Conservation (phyloP, 495 filamentous ascomycete species). For the Aspergillus egyptiacus region DNA sequence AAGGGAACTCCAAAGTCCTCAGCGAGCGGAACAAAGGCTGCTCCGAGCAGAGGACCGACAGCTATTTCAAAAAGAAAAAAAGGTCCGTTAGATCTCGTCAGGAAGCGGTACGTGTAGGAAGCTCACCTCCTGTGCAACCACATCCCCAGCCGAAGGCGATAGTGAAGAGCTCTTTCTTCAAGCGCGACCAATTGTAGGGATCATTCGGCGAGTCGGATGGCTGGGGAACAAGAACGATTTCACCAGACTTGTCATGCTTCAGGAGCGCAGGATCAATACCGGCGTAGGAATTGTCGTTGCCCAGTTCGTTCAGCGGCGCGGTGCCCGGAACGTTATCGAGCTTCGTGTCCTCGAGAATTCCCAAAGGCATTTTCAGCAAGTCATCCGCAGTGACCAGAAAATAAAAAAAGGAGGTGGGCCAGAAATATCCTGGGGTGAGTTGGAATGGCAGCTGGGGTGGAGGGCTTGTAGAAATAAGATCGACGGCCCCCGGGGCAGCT, state of each 20-base stretch:
- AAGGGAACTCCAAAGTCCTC: slow-evolving; percentile 31
- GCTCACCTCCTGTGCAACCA: slow-evolving; percentile 34
- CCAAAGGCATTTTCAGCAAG: slow-evolving; percentile 56
- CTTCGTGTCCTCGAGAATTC: slow-evolving; percentile 59
- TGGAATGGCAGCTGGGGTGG: slow-evolving; percentile 2
- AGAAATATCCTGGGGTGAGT: background rate
- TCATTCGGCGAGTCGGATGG: slow-evolving; percentile 44
- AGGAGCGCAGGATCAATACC: slow-evolving; percentile 35
- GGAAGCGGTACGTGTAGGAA: slow-evolving; percentile 2
- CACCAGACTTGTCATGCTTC: slow-evolving; percentile 35
- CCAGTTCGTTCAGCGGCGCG: slow-evolving; percentile 24
- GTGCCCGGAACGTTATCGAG: slow-evolving; percentile 61
- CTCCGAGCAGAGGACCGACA: slow-evolving; percentile 33
- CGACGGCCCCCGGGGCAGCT: slow-evolving; percentile 3
- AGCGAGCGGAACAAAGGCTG: slow-evolving; percentile 31
- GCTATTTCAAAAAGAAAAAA: slow-evolving; percentile 23
- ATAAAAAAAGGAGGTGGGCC: background rate
- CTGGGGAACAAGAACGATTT: slow-evolving; percentile 46
- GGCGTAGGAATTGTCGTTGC: slow-evolving; percentile 15
- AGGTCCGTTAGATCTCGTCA: background rate
- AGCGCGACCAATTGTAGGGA: slow-evolving; percentile 43
- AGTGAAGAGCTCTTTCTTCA: slow-evolving; percentile 39
- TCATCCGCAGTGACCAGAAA: background rate
- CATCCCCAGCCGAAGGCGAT: slow-evolving; percentile 32
- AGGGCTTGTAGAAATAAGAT: slow-evolving; percentile 1